These are phyloP conservation scores for Globisporangium cylindrosporum DNA, from an alignment of 352 stramenopile species.

Conservation along the genomic window DNA sequence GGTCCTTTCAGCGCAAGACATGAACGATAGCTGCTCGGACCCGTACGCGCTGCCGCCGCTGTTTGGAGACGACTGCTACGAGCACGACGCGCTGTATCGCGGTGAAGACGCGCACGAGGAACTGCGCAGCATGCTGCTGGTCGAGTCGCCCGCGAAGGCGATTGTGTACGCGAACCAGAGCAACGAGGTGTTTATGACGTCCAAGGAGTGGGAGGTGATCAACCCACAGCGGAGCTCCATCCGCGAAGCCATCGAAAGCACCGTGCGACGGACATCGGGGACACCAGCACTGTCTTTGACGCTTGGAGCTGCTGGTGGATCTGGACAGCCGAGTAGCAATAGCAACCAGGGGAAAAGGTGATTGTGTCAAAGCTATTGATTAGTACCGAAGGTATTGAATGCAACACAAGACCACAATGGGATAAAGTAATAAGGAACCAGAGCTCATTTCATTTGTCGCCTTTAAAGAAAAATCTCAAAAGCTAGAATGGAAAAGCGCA, in stretches of 20 bases:
- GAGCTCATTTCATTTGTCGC: slow-evolving; percentile 21
- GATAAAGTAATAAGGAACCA: slow-evolving; percentile 13
- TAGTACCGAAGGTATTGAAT: background rate
- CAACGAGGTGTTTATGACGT: slow-evolving; percentile 50
- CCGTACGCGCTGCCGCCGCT: slow-evolving; percentile 66
- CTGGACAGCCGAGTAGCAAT: background rate
- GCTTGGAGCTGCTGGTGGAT: background rate
- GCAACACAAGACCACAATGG: background rate
- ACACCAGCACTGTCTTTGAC: background rate
- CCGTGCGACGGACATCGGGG: slow-evolving; percentile 11
- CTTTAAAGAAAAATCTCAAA: slow-evolving; percentile 1
- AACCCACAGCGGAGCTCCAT: slow-evolving; percentile 53
- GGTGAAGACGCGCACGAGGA: slow-evolving; percentile 20
- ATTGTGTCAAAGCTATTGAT: background rate
- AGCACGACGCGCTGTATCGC: background rate
- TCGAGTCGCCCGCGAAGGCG: slow-evolving; percentile 48
- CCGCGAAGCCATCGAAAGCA: slow-evolving; percentile 43
- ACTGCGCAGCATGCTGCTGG: slow-evolving; percentile 6
- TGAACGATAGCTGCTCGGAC: slow-evolving; percentile 34
- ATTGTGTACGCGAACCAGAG: slow-evolving; percentile 62
- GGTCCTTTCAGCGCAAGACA: slow-evolving; percentile 6
- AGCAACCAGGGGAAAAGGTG: background rate
- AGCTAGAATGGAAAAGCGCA: background rate
- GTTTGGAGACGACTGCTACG: slow-evolving; percentile 47
- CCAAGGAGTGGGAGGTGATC: slow-evolving; percentile 72